Conservation (phyloP, 441 rosid species). For the Aleurites moluccanus region DNA sequence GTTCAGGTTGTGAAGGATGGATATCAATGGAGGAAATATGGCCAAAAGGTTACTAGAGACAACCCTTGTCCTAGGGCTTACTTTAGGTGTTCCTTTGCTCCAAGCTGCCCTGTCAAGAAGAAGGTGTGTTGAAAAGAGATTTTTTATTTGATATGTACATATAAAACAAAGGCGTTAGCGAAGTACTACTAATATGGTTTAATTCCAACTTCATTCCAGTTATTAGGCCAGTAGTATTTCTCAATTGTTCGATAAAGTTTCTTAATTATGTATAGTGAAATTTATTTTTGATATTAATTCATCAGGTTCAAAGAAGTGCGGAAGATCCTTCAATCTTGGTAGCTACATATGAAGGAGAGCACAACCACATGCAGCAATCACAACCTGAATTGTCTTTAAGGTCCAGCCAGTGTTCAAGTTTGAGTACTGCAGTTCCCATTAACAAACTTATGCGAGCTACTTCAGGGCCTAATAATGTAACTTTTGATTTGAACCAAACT, state of each 20-base stretch:
- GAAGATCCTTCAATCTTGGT: constrained; percentile 72
- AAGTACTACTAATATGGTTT: no score
- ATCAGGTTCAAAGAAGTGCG: constrained; percentile 83
- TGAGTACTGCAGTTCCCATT: constrained; percentile 23
- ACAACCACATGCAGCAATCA: constrained; percentile 41
- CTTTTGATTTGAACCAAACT: constrained; percentile 47
- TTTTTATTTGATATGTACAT: no score
- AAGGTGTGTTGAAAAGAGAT: constrained; percentile 45
- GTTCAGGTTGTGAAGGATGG: constrained; percentile 82
- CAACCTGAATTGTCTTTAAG: constrained; percentile 29
- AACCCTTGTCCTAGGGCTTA: constrained; percentile 98
- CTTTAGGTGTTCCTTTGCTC: constrained; percentile 90
- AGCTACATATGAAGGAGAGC: constrained; percentile 92
- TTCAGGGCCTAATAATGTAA: constrained; percentile 31
- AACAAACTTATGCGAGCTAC: constrained; percentile 21
- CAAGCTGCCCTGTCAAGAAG: constrained; percentile 91
- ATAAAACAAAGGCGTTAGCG: no score
- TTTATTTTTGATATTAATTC: neutral
- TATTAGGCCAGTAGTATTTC: no score
- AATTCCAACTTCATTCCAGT: no score
- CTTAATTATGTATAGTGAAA: neutral
- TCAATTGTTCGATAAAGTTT: no score
- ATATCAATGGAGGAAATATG: constrained; percentile 97
- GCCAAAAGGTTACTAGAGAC: constrained; percentile 95
- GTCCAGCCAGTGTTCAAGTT: constrained; percentile 18